phyloP scores from a whole-genome alignment of 768 basidiomycete species.

The Trametes cubensis region DNA sequence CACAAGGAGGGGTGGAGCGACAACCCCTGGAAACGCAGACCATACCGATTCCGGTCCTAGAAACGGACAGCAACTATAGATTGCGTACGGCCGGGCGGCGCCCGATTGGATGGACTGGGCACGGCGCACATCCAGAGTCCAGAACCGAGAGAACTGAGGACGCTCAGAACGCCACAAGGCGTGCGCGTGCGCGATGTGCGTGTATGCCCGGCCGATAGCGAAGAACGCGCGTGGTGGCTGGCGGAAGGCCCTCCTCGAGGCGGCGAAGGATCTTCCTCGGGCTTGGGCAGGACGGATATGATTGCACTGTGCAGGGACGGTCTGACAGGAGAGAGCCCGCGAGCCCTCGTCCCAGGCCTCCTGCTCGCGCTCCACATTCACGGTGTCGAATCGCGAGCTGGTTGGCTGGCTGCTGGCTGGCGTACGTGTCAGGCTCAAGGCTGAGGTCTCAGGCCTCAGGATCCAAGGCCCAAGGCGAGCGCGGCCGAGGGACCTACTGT shows the following conservation, averaged over 20 bases:
- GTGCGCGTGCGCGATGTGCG: neutral
- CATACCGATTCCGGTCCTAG: neutral
- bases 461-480: neutral
- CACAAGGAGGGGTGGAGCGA: neutral
- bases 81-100: neutral
- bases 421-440: no score
- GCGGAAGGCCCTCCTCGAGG: neutral
- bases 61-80: neutral
- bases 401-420: neutral
- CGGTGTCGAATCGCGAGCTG: constrained; percentile 1
- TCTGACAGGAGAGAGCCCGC: neutral
- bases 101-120: neutral
- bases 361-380: constrained; percentile 10
- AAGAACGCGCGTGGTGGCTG: neutral
- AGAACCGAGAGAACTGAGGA: neutral
- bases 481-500: neutral
- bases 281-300: constrained; percentile 6
- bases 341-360: neutral
- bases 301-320: neutral
- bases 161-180: neutral
- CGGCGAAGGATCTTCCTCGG: constrained; percentile 9
- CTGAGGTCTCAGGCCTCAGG: no score
- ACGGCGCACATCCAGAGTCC: neutral
- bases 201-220: neutral
- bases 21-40: constrained; percentile 1